phyloP scores from a whole-genome alignment of 2,329 filamentous ascomycete species.

The Helicocarpus griseus region DNA sequence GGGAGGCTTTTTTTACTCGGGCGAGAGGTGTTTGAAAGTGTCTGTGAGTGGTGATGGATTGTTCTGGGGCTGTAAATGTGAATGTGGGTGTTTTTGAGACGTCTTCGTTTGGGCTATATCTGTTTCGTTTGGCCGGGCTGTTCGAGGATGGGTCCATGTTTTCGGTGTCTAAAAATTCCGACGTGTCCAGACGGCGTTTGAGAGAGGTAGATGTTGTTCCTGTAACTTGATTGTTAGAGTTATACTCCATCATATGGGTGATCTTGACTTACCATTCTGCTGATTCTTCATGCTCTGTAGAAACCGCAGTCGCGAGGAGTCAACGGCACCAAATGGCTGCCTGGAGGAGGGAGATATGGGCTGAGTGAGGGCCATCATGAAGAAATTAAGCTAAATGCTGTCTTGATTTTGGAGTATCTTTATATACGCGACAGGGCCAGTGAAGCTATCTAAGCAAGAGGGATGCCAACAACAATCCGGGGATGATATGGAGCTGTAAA shows the following conservation, averaged over 20 bases:
- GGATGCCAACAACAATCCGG: neutral
- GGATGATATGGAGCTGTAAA: too few relatives aligned
- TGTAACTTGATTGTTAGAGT: constrained; percentile 8
- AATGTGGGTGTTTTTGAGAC: constrained; percentile 23
- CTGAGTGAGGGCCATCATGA: constrained; percentile 19
- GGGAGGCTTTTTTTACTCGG: constrained; percentile 24
- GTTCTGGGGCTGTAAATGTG: constrained; percentile 20
- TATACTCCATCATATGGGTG: neutral
- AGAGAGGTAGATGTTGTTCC: constrained; percentile 25
- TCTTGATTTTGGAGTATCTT: too few relatives aligned
- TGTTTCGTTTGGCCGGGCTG: constrained; percentile 40
- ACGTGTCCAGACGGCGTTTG: constrained; percentile 39
- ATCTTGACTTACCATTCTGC: constrained; percentile 27
- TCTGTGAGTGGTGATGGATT: constrained; percentile 12
- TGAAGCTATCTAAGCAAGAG: neutral
- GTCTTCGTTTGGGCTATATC: constrained; percentile 21
- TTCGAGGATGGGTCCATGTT: constrained; percentile 47
- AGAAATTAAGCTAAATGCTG: neutral
- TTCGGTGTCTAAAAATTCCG: constrained; percentile 44
- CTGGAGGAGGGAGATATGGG: constrained; percentile 17
- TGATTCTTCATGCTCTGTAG: constrained; percentile 25
- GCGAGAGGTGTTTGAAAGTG: constrained; percentile 8
- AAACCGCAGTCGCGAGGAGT: constrained; percentile 20
- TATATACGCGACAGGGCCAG: too few relatives aligned
- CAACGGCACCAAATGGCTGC: constrained; percentile 24